These are phyloP conservation scores for Hibiscus tridactylites DNA, from an alignment of 345 rosid genomes.

Conservation along the genomic window DNA sequence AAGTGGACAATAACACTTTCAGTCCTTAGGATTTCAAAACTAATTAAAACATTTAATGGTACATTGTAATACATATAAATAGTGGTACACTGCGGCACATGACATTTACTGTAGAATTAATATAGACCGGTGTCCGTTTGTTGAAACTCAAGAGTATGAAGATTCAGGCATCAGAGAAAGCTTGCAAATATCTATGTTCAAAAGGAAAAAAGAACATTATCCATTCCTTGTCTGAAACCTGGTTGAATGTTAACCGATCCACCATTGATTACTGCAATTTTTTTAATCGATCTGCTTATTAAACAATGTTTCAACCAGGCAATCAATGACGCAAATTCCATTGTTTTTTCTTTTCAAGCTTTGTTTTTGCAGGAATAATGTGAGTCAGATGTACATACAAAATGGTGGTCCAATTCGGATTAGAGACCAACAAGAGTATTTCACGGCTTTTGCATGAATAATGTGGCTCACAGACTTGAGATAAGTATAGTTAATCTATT, in stretches of 20 bases:
- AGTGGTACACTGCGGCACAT: too few relatives aligned
- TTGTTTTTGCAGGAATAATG: neutral
- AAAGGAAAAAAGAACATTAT: neutral
- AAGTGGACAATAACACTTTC: too few relatives aligned
- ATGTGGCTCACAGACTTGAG: neutral
- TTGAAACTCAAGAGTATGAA: neutral
- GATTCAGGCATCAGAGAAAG: neutral
- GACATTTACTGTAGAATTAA: neutral
- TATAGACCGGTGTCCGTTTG: neutral
- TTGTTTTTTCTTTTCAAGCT: neutral
- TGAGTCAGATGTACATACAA: neutral
- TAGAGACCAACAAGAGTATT: neutral
- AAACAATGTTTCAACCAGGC: conserved; percentile 5
- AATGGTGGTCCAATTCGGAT: conserved; percentile 1
- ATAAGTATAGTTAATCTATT: conserved; percentile 1
- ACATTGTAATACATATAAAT: too few relatives aligned
- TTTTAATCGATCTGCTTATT: neutral
- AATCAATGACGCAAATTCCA: neutral
- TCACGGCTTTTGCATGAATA: conserved; percentile 10
- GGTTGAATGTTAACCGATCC: conserved; percentile 3
- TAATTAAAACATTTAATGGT: too few relatives aligned
- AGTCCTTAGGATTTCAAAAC: too few relatives aligned
- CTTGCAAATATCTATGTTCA: neutral
- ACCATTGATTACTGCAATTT: neutral
- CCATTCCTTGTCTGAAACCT: neutral